These are phyloP conservation scores for Penicillium silybi DNA, from an alignment of 495 filamentous ascomycete genomes.

Conservation along the genomic window DNA sequence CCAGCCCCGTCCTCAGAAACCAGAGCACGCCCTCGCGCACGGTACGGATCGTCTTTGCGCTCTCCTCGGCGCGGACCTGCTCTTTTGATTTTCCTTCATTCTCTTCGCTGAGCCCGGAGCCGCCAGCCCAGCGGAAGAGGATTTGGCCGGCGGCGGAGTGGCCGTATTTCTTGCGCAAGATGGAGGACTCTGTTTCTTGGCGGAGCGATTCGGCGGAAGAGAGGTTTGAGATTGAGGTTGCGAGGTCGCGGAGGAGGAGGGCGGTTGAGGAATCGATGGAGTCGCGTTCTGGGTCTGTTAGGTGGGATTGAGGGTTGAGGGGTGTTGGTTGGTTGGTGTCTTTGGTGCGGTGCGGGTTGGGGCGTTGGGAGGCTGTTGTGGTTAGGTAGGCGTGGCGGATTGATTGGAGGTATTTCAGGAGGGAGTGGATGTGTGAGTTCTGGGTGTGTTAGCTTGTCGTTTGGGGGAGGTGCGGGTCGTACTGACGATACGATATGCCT, in stretches of 20 bases:
- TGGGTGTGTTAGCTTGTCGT: slow-evolving; percentile 27
- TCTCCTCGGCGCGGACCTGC: slow-evolving; percentile 67
- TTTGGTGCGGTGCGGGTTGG: slow-evolving; percentile 10
- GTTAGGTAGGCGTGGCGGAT: slow-evolving; percentile 92
- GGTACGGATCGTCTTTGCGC: slow-evolving; percentile 50
- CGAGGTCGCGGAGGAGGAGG: slow-evolving; percentile 75
- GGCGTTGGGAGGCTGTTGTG: slow-evolving; percentile 51
- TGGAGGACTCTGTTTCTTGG: slow-evolving; percentile 60
- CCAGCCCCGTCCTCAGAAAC: slow-evolving; percentile 70
- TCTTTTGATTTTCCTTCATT: slow-evolving; percentile 49
- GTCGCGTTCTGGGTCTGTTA: slow-evolving; percentile 69
- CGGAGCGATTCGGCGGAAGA: slow-evolving; percentile 79
- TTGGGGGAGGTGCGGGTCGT: slow-evolving; percentile 4
- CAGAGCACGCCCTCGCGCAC: slow-evolving; percentile 79
- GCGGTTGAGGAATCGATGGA: slow-evolving; percentile 82
- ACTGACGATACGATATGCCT: slow-evolving; percentile 88
- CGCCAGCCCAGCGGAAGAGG: slow-evolving; percentile 67
- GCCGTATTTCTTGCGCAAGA: slow-evolving; percentile 67
- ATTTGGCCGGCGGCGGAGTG: slow-evolving; percentile 23
- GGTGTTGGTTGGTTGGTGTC: slow-evolving; percentile 20
- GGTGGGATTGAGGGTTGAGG: slow-evolving; percentile 32
- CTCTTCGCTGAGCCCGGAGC: slow-evolving; percentile 23
- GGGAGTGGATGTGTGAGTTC: slow-evolving; percentile 79
- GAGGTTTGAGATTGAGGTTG: slow-evolving; percentile 69
- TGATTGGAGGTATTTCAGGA: slow-evolving; percentile 70